A percentile compares a stretch with the other conserved stretches of the same genome.
Evolutionary conservation across 176 grass and related monocot genomes (phyloP).

Genomic region (Oryza brachyantha): DNA sequence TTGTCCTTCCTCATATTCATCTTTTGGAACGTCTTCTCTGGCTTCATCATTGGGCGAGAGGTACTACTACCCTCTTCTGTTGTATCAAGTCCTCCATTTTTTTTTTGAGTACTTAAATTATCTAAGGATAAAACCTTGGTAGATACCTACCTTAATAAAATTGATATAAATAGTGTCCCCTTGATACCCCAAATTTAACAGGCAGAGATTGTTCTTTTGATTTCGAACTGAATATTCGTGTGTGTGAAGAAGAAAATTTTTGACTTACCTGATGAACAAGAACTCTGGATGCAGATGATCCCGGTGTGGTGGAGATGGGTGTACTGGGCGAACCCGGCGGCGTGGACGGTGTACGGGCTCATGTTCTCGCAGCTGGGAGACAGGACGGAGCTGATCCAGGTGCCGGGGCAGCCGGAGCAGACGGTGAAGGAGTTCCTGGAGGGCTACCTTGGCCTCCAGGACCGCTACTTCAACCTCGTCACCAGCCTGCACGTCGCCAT

Average conservation of each 20-base stretch:
- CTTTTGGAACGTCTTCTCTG: conserved; percentile 74
- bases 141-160: no score
- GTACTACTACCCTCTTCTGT: conserved; percentile 16
- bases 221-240: not conserved
- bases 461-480: conserved; percentile 39
- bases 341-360: conserved; percentile 64
- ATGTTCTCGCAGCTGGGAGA: conserved; percentile 59
- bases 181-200: not conserved
- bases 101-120: not conserved
- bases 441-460: conserved; percentile 49
- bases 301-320: conserved; percentile 69
- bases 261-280: conserved; percentile 16
- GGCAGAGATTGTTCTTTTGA: not conserved
- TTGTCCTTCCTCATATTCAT: conserved; percentile 70
- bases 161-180: not conserved
- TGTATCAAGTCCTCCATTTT: not conserved
- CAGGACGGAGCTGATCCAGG: conserved; percentile 24
- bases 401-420: conserved; percentile 36
- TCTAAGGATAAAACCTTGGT: not conserved
- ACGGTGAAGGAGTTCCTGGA: conserved; percentile 50
- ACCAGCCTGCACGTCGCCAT: conserved; percentile 44
- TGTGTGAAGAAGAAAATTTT: not conserved
- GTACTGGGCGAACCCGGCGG: conserved; percentile 54
- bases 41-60: conserved; percentile 65
- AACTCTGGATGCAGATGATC: conserved; percentile 42